Base-by-base conservation (phyloP, 768 basidiomycete genomes). In the Xerocomellus intermedius region DNA sequence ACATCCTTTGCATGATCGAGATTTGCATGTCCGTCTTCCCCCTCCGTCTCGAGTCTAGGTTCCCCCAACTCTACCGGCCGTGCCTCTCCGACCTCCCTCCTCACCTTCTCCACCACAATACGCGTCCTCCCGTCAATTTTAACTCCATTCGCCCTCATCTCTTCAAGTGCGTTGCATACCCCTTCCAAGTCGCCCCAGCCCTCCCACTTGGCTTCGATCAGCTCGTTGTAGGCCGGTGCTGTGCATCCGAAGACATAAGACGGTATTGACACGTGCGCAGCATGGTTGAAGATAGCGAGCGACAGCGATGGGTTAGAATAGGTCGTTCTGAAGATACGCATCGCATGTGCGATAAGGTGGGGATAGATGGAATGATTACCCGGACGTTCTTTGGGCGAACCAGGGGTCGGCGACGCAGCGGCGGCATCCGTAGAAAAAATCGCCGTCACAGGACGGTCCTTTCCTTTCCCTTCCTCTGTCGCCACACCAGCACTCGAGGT, bases 191-290 rank as follows among this genome's bases (percentile, higher is more conserved):
- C 92, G n/a, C 82, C 82, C 75, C 95, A 91, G 52, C 79, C 83
- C 8, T 75, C 72, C 95, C 95, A 98, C 19, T 83, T 83, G n/a
- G 89, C 92, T 63, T 82, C 77, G 26, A 98, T 82, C 19, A 94
- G 78, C 67, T 96, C 92, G 69, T 94, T 93, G 72, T 96, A 97
- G 1, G 87, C 89, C 10, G 79, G 79, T 0, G 94, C 89, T 10
- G 91, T 88, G 71, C 95, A 98, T 3, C 94, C 95, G 63, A 87
- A 86, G 30, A 95, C 87, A 69, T 91, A 98, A 5, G 89, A 92
- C 5, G 85, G 78, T 46, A 87, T 81, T 2, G 89, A 91, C 4
- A 85, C 80, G 38, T 80, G 79, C 38, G 85, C 82, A 0, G 92
- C 89, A 68, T 94, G 80, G 47, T 86, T 77, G 74, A 97, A 98